These are phyloP conservation scores for Verticillium alfalfae DNA, from an alignment of 2,329 filamentous ascomycete genomes.

Conservation along the genomic window DNA sequence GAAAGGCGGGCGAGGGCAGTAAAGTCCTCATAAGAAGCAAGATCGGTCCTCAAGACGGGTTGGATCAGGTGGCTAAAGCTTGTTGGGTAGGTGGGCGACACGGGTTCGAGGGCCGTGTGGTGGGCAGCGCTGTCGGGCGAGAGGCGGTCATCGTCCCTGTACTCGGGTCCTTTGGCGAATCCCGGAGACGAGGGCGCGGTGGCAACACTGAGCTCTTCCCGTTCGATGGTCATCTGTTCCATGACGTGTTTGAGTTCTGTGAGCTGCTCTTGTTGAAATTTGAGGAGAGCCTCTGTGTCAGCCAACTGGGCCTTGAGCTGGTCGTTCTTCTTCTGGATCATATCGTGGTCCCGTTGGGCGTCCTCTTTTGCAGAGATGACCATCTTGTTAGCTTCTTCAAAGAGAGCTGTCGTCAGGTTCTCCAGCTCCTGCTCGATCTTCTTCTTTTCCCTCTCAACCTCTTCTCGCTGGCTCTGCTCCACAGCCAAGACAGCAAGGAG, in stretches of 20 bases:
- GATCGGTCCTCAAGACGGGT: conserved; percentile 76
- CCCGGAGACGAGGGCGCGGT: conserved; percentile 80
- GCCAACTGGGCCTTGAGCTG: conserved; percentile 79
- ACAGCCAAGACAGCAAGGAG: conserved; percentile 55
- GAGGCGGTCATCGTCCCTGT: conserved; percentile 37
- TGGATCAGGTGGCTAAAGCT: conserved; percentile 81
- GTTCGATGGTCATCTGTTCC: conserved; percentile 74
- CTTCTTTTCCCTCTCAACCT: conserved; percentile 74
- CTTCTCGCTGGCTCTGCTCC: conserved; percentile 59
- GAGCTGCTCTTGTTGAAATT: conserved; percentile 89
- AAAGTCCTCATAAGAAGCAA: conserved; percentile 81
- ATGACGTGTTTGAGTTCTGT: conserved; percentile 87
- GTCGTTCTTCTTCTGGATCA: conserved; percentile 77
- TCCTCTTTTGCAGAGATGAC: conserved; percentile 88
- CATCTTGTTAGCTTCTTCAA: conserved; percentile 98
- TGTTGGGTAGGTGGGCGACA: conserved; percentile 52
- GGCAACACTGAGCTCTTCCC: conserved; percentile 66
- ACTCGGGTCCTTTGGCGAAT: conserved; percentile 59
- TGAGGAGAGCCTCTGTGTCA: conserved; percentile 80
- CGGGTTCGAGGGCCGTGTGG: conserved; percentile 31
- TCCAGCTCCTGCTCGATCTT: conserved; percentile 91
- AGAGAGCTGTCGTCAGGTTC: conserved; percentile 83
- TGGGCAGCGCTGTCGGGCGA: conserved; percentile 26
- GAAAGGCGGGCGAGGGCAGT: conserved; percentile 67
- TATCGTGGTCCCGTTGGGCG: conserved; percentile 77